These are phyloP conservation scores for Pleurostoma richardsiae DNA, from an alignment of 2,329 filamentous ascomycete genomes.

Conservation along the genomic window DNA sequence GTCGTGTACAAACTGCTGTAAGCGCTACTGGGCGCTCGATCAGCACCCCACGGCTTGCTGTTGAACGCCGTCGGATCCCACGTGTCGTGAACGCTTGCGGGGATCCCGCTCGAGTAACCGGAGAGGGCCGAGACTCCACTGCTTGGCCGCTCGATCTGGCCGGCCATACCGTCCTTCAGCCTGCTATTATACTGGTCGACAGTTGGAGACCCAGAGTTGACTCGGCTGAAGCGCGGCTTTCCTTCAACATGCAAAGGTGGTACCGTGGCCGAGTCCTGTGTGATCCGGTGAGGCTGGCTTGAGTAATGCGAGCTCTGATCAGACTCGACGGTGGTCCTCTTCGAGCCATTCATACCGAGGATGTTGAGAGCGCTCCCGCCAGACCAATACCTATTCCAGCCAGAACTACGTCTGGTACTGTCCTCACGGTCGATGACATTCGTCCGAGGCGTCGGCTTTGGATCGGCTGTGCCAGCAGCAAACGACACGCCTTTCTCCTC, in stretches of 20 bases:
- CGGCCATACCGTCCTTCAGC: slow-evolving; percentile 53
- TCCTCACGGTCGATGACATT: slow-evolving; percentile 25
- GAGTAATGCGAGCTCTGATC: slow-evolving; percentile 55
- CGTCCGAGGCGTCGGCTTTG: slow-evolving; percentile 25
- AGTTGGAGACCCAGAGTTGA: slow-evolving; percentile 65
- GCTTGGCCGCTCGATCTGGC: slow-evolving; percentile 53
- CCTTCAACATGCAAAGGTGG: slow-evolving; percentile 62
- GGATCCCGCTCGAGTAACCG: slow-evolving; percentile 60
- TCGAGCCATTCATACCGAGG: slow-evolving; percentile 29
- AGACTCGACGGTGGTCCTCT: slow-evolving; percentile 47
- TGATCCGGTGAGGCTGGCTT: slow-evolving; percentile 36
- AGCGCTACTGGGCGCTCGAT: slow-evolving; percentile 46
- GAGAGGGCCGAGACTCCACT: slow-evolving; percentile 43
- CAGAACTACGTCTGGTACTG: slow-evolving; percentile 57
- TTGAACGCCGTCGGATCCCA: slow-evolving; percentile 43
- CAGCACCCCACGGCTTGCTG: slow-evolving; percentile 41
- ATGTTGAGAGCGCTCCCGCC: slow-evolving; percentile 65
- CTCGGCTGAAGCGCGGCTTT: slow-evolving; percentile 57
- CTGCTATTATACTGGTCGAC: slow-evolving; percentile 54
- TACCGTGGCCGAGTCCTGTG: slow-evolving; percentile 64
- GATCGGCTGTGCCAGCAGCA: slow-evolving; percentile 23
- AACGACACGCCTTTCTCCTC: slow-evolving; percentile 37
- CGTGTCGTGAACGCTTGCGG: slow-evolving; percentile 55
- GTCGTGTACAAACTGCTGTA: slow-evolving; percentile 43
- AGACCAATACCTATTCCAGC: slow-evolving; percentile 76